Evolutionary conservation across 257 asterid genomes (phyloP).

Genomic region (Fraxinus quadrangulata): DNA sequence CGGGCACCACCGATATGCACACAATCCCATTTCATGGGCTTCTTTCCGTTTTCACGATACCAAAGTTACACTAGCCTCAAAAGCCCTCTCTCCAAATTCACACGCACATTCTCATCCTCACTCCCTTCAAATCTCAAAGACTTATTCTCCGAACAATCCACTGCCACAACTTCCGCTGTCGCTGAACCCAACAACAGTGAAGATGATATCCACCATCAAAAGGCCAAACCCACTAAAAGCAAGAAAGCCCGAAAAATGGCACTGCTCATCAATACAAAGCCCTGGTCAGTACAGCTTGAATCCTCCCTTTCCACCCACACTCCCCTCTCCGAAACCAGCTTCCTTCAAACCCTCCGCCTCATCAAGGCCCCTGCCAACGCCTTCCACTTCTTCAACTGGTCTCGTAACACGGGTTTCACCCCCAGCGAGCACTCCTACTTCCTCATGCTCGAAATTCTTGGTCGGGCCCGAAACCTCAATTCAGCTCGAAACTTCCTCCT

Average conservation of each 20-base stretch:
- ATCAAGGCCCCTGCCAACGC: conserved; percentile 59
- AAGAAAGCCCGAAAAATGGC: conserved; percentile 60
- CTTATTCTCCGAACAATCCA: conserved; percentile 31
- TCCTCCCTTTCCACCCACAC: conserved; percentile 47
- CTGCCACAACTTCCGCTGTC: not conserved
- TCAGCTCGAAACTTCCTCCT: conserved; percentile 70
- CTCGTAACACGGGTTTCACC: conserved; percentile 47
- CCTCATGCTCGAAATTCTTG: conserved; percentile 67
- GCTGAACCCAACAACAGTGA: conserved; percentile 3
- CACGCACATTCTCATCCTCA: conserved; percentile 34
- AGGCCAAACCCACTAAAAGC: conserved; percentile 37
- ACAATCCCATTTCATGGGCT: not conserved
- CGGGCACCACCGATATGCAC: not conserved
- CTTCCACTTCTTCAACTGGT: conserved; percentile 71
- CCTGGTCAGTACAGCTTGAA: conserved; percentile 65
- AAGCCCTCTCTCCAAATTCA: conserved; percentile 21
- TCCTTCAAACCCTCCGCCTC: conserved; percentile 69
- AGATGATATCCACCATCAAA: conserved; percentile 20
- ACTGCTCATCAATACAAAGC: conserved; percentile 48
- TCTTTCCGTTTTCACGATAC: not conserved
- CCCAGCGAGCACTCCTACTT: conserved; percentile 64
- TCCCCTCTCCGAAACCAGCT: conserved; percentile 67
- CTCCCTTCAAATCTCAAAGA: conserved; percentile 40
- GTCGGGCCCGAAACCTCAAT: conserved; percentile 61
- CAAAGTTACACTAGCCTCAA: not conserved